Percentiles rank a stretch among this genome's conserved stretches.
Evolutionary conservation across 2,329 filamentous ascomycete species (phyloP).

Genomic region (Harringtonia lauricola): DNA sequence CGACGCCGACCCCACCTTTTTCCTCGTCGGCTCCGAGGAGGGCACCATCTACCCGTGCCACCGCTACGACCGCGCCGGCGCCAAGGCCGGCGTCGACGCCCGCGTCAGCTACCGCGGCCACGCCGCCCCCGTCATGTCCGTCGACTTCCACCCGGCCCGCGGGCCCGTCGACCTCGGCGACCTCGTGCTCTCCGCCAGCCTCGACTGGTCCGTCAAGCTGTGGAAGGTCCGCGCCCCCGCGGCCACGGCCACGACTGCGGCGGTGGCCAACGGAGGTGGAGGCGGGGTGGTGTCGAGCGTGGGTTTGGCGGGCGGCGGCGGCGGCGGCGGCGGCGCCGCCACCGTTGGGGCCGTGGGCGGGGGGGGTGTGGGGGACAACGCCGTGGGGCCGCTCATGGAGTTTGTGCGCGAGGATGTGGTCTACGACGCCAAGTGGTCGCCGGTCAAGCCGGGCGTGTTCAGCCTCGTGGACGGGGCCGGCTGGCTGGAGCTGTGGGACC

Average conservation of each 20-base stretch:
- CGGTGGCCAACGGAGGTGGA: background rate
- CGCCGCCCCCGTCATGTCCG: constrained; percentile 87
- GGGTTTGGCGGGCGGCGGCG: constrained; percentile 12
- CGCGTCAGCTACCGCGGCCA: constrained; percentile 84
- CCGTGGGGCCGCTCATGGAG: constrained; percentile 68
- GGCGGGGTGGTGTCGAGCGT: background rate
- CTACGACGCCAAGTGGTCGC: constrained; percentile 93
- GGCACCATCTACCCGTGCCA: constrained; percentile 95
- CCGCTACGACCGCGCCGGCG: constrained; percentile 90
- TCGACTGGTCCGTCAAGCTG: constrained; percentile 95
- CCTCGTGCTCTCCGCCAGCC: constrained; percentile 77
- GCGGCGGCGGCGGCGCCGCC: constrained; percentile 19
- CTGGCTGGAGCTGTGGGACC: constrained; percentile 88
- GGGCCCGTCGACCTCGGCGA: constrained; percentile 93
- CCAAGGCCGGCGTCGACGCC: constrained; percentile 88
- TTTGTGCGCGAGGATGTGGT: constrained; percentile 92
- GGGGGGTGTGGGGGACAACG: constrained; percentile 28
- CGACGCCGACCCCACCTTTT: constrained; percentile 90
- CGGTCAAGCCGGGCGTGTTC: constrained; percentile 87
- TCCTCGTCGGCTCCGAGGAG: constrained; percentile 93
- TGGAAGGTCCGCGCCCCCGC: constrained; percentile 87
- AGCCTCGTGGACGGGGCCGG: constrained; percentile 89
- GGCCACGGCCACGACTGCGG: constrained; percentile 48
- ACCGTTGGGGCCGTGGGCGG: constrained; percentile 17
- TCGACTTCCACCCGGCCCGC: constrained; percentile 87